Evolutionary conservation across 768 basidiomycete species (phyloP).

Genomic region (Crucibulum laeve): DNA sequence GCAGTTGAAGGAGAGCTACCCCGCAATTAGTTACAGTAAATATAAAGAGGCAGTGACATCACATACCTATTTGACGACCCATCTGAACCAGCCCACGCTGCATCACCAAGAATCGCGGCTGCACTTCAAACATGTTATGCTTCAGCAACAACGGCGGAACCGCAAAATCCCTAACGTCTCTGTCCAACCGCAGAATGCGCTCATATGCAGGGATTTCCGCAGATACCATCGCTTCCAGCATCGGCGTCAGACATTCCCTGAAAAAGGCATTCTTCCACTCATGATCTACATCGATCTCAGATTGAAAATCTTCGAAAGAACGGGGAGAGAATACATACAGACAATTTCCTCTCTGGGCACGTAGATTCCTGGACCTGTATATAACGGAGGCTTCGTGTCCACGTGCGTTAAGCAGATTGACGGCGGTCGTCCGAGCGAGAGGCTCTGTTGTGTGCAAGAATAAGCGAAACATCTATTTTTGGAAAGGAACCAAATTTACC

Average conservation of each 20-base stretch:
- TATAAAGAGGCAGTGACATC: neutral
- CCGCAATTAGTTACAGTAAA: neutral
- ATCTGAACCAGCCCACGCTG: conserved; percentile 58
- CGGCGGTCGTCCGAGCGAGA: conserved; percentile 69
- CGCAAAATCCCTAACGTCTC: conserved; percentile 48
- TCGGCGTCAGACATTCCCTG: conserved; percentile 55
- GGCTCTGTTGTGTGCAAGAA: conserved; percentile 36
- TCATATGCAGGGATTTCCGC: conserved; percentile 48
- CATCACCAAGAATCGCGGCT: conserved; percentile 55
- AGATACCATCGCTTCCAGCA: conserved; percentile 53
- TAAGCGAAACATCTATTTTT: neutral
- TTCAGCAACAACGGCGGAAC: conserved; percentile 48
- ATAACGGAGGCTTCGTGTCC: conserved; percentile 53
- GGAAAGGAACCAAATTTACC: conserved; percentile 22
- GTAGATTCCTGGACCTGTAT: conserved; percentile 39
- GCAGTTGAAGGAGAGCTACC: conserved; percentile 61
- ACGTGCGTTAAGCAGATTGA: conserved; percentile 64
- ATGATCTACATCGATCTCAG: conserved; percentile 42
- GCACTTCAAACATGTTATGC: conserved; percentile 28
- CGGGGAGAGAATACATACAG: conserved; percentile 34
- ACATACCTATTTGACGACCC: conserved; percentile 59
- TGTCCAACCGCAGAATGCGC: conserved; percentile 50
- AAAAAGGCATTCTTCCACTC: conserved; percentile 71
- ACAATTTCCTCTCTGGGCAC: conserved; percentile 46
- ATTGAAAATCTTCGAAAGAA: conserved; percentile 7